Evolutionary conservation across 371 early-diverging fungal species (phyloP).

Genomic region (Syncephalastrum racemosum): DNA sequence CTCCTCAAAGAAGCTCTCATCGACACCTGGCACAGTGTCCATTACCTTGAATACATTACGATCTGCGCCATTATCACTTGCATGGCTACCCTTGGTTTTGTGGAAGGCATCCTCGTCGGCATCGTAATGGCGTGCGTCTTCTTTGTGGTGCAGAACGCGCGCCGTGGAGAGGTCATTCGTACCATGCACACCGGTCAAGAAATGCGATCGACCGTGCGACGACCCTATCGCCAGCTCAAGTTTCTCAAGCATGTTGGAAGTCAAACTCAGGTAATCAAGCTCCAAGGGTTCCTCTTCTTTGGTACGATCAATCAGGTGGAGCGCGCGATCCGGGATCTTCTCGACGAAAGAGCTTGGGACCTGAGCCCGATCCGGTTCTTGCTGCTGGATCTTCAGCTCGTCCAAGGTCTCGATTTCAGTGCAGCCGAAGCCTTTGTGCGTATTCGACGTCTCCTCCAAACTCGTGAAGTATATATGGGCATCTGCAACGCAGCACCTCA

Average conservation of each 20-base stretch:
- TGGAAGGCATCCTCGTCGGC: slow-evolving; percentile 92
- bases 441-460: slow-evolving; percentile 71
- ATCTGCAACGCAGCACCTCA: slow-evolving; percentile 70
- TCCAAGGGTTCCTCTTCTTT: slow-evolving; percentile 95
- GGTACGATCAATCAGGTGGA: slow-evolving; percentile 92
- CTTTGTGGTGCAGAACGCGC: slow-evolving; percentile 87
- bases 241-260: slow-evolving; percentile 82
- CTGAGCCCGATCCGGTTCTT: slow-evolving; percentile 77
- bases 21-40: slow-evolving; percentile 86
- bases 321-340: slow-evolving; percentile 64
- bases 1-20: slow-evolving; percentile 85
- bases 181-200: slow-evolving; percentile 75
- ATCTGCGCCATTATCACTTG: slow-evolving; percentile 80
- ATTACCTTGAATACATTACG: slow-evolving; percentile 85
- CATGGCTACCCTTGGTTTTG: slow-evolving; percentile 90
- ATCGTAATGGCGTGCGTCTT: slow-evolving; percentile 92
- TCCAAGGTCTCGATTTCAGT: slow-evolving; percentile 93
- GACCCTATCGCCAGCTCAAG: slow-evolving; percentile 84
- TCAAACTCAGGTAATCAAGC: slow-evolving; percentile 84
- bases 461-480: slow-evolving; percentile 80
- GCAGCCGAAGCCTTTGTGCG: slow-evolving; percentile 94
- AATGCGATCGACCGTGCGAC: slow-evolving; percentile 86
- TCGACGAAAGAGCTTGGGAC: slow-evolving; percentile 67
- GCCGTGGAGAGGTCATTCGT: slow-evolving; percentile 73
- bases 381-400: slow-evolving; percentile 85